These are phyloP conservation scores for Aspergillus tubingensis DNA, from an alignment of 2,329 filamentous ascomycete species.

Conservation along the genomic window DNA sequence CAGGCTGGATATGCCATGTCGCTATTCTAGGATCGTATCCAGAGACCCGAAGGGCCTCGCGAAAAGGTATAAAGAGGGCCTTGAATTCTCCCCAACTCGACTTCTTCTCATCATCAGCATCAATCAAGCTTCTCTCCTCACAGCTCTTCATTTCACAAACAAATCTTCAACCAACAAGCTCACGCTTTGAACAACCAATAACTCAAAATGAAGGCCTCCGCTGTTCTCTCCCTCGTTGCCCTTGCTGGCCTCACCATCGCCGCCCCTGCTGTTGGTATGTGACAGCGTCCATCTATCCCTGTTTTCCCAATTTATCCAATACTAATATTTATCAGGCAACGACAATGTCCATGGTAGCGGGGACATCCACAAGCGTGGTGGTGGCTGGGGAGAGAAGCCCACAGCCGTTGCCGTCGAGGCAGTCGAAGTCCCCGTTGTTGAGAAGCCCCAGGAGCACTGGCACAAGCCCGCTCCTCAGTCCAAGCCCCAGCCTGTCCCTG, in stretches of 20 bases:
- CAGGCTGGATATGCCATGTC: no score
- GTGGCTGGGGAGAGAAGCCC: background rate
- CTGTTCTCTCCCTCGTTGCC: slow-evolving; percentile 9
- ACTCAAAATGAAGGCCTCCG: slow-evolving; percentile 9
- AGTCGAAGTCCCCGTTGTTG: no score
- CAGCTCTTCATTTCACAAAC: background rate
- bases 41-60: background rate
- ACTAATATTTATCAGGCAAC: background rate
- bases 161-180: background rate
- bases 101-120: background rate
- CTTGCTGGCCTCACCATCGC: slow-evolving; percentile 4
- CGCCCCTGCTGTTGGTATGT: background rate
- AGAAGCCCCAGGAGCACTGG: background rate
- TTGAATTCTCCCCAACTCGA: background rate
- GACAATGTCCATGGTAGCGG: no score
- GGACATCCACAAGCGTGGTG: background rate
- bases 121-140: background rate
- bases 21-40: background rate
- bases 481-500: background rate
- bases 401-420: no score
- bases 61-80: background rate
- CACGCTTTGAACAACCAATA: background rate
- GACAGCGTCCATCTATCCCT: background rate
- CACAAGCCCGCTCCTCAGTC: background rate
- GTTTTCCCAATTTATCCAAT: background rate